Conservation (phyloP, 306 rosid species). For the Quillaja saponaria region DNA sequence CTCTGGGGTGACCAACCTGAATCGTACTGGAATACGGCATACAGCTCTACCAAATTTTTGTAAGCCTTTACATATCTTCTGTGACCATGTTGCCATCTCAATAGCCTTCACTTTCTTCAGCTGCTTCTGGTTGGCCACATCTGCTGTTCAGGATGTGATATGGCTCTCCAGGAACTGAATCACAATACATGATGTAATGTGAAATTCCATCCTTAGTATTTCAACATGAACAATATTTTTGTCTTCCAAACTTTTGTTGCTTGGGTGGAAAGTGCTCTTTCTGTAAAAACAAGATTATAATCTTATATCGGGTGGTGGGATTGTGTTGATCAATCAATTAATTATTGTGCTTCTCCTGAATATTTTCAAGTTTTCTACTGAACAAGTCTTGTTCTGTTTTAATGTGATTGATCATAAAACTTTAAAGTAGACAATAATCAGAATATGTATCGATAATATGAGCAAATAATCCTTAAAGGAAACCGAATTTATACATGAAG, state of each 20-base stretch:
- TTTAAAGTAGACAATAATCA: too few relatives aligned
- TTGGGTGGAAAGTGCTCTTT: constrained; percentile 20
- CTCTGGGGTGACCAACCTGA: constrained; percentile 81
- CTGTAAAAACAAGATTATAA: neutral
- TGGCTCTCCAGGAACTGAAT: constrained; percentile 79
- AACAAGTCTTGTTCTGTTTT: too few relatives aligned
- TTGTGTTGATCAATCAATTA: neutral
- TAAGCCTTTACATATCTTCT: constrained; percentile 66
- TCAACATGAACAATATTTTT: neutral
- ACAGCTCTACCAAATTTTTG: constrained; percentile 77
- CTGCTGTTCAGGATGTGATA: constrained; percentile 67
- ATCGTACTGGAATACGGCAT: constrained; percentile 78
- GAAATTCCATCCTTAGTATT: constrained; percentile 4
- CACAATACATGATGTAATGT: neutral
- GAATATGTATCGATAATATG: too few relatives aligned
- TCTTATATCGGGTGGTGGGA: neutral
- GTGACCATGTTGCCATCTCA: constrained; percentile 85
- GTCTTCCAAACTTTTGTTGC: neutral
- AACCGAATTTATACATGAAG: too few relatives aligned
- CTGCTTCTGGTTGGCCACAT: constrained; percentile 62
- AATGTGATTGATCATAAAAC: too few relatives aligned
- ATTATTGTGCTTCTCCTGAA: too few relatives aligned
- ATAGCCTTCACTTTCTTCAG: constrained; percentile 80
- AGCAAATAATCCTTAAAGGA: too few relatives aligned
- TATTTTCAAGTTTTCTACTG: too few relatives aligned